Base-by-base conservation (phyloP, 208 protist genomes). In the Angomonas desouzai region DNA sequence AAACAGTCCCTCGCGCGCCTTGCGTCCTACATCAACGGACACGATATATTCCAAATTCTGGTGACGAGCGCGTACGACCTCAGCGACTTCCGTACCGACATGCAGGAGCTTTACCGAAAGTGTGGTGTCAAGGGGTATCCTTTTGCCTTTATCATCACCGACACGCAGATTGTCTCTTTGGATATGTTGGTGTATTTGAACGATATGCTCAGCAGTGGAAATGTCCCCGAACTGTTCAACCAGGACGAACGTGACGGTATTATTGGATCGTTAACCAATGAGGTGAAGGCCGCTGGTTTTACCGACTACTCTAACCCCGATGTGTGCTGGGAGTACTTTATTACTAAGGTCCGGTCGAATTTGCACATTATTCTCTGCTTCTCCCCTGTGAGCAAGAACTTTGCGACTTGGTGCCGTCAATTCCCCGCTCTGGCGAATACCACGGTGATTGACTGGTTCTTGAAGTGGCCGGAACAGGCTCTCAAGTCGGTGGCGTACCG, bases 401-500 rank as follows among this genome's bases (percentile, higher is more conserved):
- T 99, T 70, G 89, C 97, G 27, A 59, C 85, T 43, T 98, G 98
- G 84, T 98, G 92, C 68, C 85, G 98, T 43, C 93, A 99, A 81
- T 99, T 99, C 92, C 98, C 98, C 32, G 97, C 97, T n/a, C 72
- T 99, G 11, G 91, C 98, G 29, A 98, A 97, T 77, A 98, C 93
- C 28, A 99, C 97, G 22, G 89, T 96, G 34, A 99, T 99, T 76
- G 97, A 99, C 87, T 99, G 98, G 97, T 99, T 99, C 88, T 92
- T 99, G 62, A 82, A 82, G 63, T 99, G 98, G 98, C 97, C 98
- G 6, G 81, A 98, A 70, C 96, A 99, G 64, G 98, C 97, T 16
- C 87, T 99, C 7, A 82, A 93, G 66, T 98, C 96, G 25, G 98
- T 99, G 34, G 97, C 97, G 43, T 75, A 85, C 53, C 81, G 92